Evolutionary conservation across 768 basidiomycete species (phyloP).

Genomic region (Boletus reticulatus): DNA sequence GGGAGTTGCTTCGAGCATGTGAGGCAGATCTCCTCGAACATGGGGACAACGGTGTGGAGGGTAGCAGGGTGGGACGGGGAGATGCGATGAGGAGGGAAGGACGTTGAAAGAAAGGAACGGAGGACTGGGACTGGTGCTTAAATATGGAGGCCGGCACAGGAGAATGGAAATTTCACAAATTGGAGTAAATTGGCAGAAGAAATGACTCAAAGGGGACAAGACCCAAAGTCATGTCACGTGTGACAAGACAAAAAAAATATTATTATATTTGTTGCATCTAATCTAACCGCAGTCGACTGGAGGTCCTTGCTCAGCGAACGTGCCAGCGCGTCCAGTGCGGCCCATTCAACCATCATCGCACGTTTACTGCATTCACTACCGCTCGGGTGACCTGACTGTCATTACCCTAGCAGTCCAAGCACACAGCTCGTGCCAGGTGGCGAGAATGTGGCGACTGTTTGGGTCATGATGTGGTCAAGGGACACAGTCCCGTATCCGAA

Average conservation of each 20-base stretch:
- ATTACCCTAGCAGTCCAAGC: neutral
- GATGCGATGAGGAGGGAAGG: conserved; percentile 5
- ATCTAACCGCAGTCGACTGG: neutral
- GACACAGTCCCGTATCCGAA: neutral
- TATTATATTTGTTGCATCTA: conserved; percentile 9
- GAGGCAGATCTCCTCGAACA: conserved; percentile 82
- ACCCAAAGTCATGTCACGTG: conserved; percentile 20
- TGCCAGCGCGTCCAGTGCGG: conserved; percentile 9
- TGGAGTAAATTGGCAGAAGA: conserved; percentile 26
- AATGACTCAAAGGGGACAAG: conserved; percentile 36
- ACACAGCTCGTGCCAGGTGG: conserved; percentile 5
- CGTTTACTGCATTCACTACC: conserved; percentile 11
- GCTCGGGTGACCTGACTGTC: neutral
- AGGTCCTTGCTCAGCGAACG: conserved; percentile 7
- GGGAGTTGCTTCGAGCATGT: conserved; percentile 64
- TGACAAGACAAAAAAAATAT: conserved; percentile 12
- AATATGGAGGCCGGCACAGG: conserved; percentile 37
- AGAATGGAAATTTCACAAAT: conserved; percentile 37
- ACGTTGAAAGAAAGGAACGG: conserved; percentile 21
- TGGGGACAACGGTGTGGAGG: conserved; percentile 28
- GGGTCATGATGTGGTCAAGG: conserved; percentile 8
- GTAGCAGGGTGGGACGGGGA: conserved; percentile 17
- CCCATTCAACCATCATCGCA: conserved; percentile 4
- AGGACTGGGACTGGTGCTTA: conserved; percentile 22
- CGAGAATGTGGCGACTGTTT: conserved; percentile 9